Conservation (phyloP, 805 yeast genomes). For the Schwanniomyces pseudopolymorphus region DNA sequence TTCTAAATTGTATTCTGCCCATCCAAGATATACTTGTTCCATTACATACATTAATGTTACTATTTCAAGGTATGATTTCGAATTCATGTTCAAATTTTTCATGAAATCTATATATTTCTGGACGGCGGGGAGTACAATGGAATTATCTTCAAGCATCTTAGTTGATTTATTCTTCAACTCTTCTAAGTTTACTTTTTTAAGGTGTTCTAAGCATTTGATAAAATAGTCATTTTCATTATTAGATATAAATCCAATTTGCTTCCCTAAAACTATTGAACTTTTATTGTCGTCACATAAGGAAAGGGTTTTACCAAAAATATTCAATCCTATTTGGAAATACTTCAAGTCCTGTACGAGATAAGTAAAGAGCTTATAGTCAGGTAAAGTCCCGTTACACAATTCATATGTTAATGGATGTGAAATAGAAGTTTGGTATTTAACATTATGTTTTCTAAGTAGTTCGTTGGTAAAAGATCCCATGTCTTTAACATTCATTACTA, state of each 20-base stretch:
- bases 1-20: slow-evolving; percentile 44
- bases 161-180: slow-evolving; percentile 21
- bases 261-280: slow-evolving; percentile 41
- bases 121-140: slow-evolving; percentile 32
- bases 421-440: slow-evolving; percentile 26
- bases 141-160: slow-evolving; percentile 13
- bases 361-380: slow-evolving; percentile 40
- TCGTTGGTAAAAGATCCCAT: slow-evolving; percentile 9
- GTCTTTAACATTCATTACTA: background rate
- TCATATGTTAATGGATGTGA: slow-evolving; percentile 44
- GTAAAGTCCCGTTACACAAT: slow-evolving; percentile 45
- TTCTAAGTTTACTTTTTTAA: slow-evolving; percentile 14
- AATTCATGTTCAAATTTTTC: slow-evolving; percentile 23
- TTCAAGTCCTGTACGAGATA: slow-evolving; percentile 51
- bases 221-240: slow-evolving; percentile 52
- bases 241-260: slow-evolving; percentile 52
- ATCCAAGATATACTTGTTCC: slow-evolving; percentile 51
- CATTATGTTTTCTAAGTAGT: slow-evolving; percentile 12
- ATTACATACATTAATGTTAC: slow-evolving; percentile 46
- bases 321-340: slow-evolving; percentile 44
- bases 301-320: slow-evolving; percentile 44
- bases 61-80: slow-evolving; percentile 37
- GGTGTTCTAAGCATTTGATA: slow-evolving; percentile 21
- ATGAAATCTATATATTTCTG: slow-evolving; percentile 36
- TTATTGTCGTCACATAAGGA: slow-evolving; percentile 40